Percentiles rank a stretch among this genome's conserved stretches.
Evolutionary conservation across 208 protist species (phyloP).

Genomic region (Wallacemonas collosoma): DNA sequence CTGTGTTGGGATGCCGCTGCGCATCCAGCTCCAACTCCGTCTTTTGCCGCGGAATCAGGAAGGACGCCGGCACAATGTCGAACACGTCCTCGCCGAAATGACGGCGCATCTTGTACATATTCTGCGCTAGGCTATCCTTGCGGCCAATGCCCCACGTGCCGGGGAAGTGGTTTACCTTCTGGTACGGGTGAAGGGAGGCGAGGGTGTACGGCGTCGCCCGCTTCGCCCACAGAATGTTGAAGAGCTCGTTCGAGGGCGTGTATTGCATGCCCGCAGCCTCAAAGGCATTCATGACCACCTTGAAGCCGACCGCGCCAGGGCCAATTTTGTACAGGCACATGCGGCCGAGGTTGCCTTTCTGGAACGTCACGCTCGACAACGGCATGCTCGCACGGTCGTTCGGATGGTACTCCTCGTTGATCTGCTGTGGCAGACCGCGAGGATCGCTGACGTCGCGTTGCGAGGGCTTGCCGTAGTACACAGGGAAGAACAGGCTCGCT

Average conservation of each 20-base stretch:
- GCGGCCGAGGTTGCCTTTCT: slow-evolving; percentile 83
- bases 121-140: slow-evolving; percentile 87
- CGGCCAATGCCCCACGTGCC: slow-evolving; percentile 91
- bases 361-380: slow-evolving; percentile 52
- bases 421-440: slow-evolving; percentile 46
- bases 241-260: slow-evolving; percentile 82
- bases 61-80: slow-evolving; percentile 84
- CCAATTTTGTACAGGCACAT: slow-evolving; percentile 92
- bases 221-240: slow-evolving; percentile 93
- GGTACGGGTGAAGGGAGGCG: slow-evolving; percentile 75
- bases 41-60: slow-evolving; percentile 81
- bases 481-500: slow-evolving; percentile 78
- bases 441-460: slow-evolving; percentile 33
- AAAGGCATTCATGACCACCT: slow-evolving; percentile 87
- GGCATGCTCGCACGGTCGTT: slow-evolving; percentile 56
- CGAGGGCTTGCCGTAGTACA: slow-evolving; percentile 49
- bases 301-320: slow-evolving; percentile 90
- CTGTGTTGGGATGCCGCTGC: slow-evolving; percentile 53
- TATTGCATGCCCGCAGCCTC: slow-evolving; percentile 82
- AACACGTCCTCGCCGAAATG: slow-evolving; percentile 71
- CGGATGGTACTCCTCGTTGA: slow-evolving; percentile 71
- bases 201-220: slow-evolving; percentile 80
- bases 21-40: slow-evolving; percentile 65
- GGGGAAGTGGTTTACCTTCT: slow-evolving; percentile 94
- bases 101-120: slow-evolving; percentile 79